A percentile compares a stretch with the other conserved stretches of the same genome.
These are phyloP conservation scores for Daldinia vernicosa DNA, from an alignment of 495 filamentous ascomycete genomes.

Conservation along the genomic window DNA sequence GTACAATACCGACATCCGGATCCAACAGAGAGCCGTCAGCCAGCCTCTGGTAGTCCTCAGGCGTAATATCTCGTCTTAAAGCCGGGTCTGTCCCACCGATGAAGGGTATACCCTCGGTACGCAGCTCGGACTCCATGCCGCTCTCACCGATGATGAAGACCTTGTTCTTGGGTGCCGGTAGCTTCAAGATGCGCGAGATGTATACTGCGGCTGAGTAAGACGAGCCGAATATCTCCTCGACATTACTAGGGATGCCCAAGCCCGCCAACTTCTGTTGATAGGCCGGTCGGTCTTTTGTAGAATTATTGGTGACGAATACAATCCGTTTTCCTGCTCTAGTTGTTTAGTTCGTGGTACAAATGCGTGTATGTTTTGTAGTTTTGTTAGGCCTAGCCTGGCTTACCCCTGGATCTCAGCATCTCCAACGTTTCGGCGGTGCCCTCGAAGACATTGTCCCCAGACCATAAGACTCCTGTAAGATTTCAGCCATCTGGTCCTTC, in stretches of 20 bases:
- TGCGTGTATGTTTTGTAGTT: not conserved
- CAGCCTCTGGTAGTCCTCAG: conserved; percentile 78
- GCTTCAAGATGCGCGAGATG: conserved; percentile 88
- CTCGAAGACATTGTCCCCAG: conserved; percentile 86
- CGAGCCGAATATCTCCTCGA: conserved; percentile 94
- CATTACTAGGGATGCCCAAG: conserved; percentile 79
- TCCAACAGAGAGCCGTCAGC: conserved; percentile 82
- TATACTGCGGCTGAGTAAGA: conserved; percentile 95
- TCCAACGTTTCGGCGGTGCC: conserved; percentile 84
- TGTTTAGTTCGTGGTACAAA: not conserved
- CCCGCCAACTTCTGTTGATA: conserved; percentile 90
- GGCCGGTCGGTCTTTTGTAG: conserved; percentile 90
- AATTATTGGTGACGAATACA: conserved; percentile 99
- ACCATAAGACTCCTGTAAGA: conserved; percentile 88
- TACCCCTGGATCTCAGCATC: conserved; percentile 80
- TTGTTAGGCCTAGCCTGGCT: conserved; percentile 1
- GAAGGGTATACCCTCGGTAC: conserved; percentile 76
- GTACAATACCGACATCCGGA: conserved; percentile 86
- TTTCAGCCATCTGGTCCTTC: conserved; percentile 10
- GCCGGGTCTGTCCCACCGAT: conserved; percentile 89
- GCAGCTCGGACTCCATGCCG: conserved; percentile 90
- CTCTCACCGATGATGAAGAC: conserved; percentile 92
- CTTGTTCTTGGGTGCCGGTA: conserved; percentile 81
- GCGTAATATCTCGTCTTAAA: conserved; percentile 76
- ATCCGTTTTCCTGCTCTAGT: conserved; percentile 77